Conservation (phyloP, 352 stramenopile species). For the Pythium guiyangense region DNA sequence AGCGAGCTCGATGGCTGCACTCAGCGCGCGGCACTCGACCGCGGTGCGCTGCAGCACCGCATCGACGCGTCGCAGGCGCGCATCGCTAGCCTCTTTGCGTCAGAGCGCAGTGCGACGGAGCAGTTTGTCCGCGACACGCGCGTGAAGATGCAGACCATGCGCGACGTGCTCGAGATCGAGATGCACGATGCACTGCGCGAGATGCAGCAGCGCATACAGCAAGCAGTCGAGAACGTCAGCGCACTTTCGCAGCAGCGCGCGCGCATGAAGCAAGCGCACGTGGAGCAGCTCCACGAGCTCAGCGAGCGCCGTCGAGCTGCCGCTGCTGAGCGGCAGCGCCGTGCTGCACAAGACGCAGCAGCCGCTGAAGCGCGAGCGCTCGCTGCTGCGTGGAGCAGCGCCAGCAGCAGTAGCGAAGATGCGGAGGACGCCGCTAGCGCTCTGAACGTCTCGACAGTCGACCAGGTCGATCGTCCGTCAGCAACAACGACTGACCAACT, state of each 20-base stretch:
- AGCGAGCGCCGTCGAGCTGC: background rate
- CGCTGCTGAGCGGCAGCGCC: background rate
- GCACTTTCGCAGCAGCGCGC: constrained; percentile 1
- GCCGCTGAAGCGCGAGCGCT: background rate
- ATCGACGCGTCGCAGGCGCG: constrained; percentile 15
- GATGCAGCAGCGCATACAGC: constrained; percentile 8
- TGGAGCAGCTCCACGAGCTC: constrained; percentile 3
- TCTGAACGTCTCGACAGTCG: too few relatives aligned
- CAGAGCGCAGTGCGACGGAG: background rate
- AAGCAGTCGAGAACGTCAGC: constrained; percentile 14
- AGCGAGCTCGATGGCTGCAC: constrained; percentile 17
- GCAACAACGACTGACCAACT: too few relatives aligned
- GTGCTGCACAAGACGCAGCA: background rate
- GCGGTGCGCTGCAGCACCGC: constrained; percentile 6
- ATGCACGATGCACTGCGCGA: constrained; percentile 16
- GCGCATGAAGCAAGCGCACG: background rate
- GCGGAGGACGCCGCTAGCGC: too few relatives aligned
- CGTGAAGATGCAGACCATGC: constrained; percentile 17
- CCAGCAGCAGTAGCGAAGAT: too few relatives aligned
- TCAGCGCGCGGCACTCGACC: constrained; percentile 5
- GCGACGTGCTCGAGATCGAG: constrained; percentile 22
- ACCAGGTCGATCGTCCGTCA: too few relatives aligned
- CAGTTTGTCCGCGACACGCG: constrained; percentile 14
- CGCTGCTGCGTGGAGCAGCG: too few relatives aligned
- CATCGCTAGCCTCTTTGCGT: constrained; percentile 12